Conservation (phyloP, 495 filamentous ascomycete species). For the Glarea lozoyensis region DNA sequence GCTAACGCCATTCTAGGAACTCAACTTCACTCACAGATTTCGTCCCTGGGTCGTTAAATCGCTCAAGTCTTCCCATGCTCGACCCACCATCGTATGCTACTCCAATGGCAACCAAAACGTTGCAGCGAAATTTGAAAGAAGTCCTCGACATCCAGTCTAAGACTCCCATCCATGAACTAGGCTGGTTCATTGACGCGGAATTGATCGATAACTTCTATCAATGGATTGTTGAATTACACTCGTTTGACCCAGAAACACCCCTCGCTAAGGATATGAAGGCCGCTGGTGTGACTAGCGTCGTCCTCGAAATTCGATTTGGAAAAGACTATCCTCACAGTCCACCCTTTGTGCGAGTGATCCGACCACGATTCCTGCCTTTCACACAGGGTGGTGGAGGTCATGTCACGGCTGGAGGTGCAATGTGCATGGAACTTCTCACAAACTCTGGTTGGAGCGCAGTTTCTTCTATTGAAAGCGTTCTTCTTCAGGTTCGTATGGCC, state of each 20-base stretch:
- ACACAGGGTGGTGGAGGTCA: conserved; percentile 72
- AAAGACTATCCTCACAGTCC: conserved; percentile 66
- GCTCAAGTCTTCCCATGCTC: conserved; percentile 46
- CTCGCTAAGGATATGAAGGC: conserved; percentile 68
- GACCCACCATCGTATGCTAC: conserved; percentile 63
- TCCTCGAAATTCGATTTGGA: conserved; percentile 76
- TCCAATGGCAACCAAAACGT: conserved; percentile 45
- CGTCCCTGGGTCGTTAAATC: conserved; percentile 51
- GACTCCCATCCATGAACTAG: conserved; percentile 59
- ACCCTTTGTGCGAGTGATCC: conserved; percentile 78
- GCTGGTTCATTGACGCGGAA: conserved; percentile 71
- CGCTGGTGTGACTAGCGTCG: conserved; percentile 51
- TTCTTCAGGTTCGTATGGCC: conserved; percentile 76
- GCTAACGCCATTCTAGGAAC: conserved; percentile 7
- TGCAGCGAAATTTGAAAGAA: conserved; percentile 53
- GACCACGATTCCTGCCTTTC: conserved; percentile 70
- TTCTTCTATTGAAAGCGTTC: conserved; percentile 65
- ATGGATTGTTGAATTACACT: conserved; percentile 89
- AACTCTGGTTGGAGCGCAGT: conserved; percentile 72
- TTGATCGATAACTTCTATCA: conserved; percentile 65
- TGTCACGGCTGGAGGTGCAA: conserved; percentile 76
- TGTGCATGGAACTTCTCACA: conserved; percentile 91
- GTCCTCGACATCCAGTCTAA: conserved; percentile 55
- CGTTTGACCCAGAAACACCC: conserved; percentile 60
- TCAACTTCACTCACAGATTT: conserved; percentile 47